A percentile compares a stretch with the other conserved stretches of the same genome.
These are phyloP conservation scores for Passalora sequoiae DNA, from an alignment of 2,329 filamentous ascomycete genomes.

Conservation along the genomic window DNA sequence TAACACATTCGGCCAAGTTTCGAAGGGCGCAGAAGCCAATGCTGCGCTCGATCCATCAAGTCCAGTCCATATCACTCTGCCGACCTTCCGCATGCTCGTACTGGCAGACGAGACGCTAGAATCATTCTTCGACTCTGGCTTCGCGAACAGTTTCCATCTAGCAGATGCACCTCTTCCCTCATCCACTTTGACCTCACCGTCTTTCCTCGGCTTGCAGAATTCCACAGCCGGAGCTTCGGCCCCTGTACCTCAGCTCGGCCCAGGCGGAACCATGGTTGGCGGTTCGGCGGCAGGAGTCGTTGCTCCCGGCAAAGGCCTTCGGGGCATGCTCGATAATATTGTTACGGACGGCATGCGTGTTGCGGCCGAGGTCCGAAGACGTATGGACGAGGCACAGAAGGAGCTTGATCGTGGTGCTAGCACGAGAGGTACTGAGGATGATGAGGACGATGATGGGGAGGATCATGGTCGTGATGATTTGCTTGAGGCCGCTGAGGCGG, in stretches of 20 bases:
- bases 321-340: conserved; percentile 93
- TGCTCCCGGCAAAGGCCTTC: conserved; percentile 66
- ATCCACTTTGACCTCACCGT: conserved; percentile 50
- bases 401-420: conserved; percentile 80
- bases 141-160: conserved; percentile 87
- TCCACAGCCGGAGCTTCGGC: conserved; percentile 6
- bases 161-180: conserved; percentile 57
- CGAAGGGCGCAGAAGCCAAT: conserved; percentile 74
- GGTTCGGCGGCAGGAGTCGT: conserved; percentile 49
- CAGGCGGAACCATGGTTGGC: conserved; percentile 16
- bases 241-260: conserved; percentile 22
- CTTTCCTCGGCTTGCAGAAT: conserved; percentile 66
- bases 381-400: conserved; percentile 92
- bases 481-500: conserved; percentile 48
- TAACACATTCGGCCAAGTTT: conserved; percentile 37
- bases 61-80: conserved; percentile 89
- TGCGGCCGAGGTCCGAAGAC: conserved; percentile 80
- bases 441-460: conserved; percentile 60
- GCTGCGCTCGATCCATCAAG: conserved; percentile 86
- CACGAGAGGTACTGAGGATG: conserved; percentile 47
- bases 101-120: conserved; percentile 92
- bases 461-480: conserved; percentile 55
- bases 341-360: conserved; percentile 97
- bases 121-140: conserved; percentile 92
- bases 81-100: conserved; percentile 98